Percentiles rank a stretch among this genome's conserved stretches.
phyloP scores from a whole-genome alignment of 1,284 basidiomycete species.

The Melanopsichium pennsylvanicum region DNA sequence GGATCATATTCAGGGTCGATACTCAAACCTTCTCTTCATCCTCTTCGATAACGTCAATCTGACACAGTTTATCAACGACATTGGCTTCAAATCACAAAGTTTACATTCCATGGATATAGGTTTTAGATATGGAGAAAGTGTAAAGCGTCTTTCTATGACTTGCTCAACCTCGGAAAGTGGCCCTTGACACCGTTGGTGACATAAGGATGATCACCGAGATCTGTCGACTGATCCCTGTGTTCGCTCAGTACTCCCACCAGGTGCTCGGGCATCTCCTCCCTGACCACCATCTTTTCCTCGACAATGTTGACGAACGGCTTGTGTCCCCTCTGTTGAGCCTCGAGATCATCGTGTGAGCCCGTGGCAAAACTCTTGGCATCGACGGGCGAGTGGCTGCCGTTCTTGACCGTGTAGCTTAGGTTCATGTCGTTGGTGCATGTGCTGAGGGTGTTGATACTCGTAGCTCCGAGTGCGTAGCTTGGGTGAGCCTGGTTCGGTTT shows the following conservation, averaged over 20 bases:
- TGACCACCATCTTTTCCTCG: slow-evolving; percentile 21
- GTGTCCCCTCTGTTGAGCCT: slow-evolving; percentile 3
- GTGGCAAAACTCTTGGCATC: slow-evolving; percentile 27
- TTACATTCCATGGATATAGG: too few relatives aligned
- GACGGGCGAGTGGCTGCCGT: slow-evolving; percentile 6
- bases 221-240: background rate
- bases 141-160: slow-evolving; percentile 9
- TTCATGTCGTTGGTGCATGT: slow-evolving; percentile 1
- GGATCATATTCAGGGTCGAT: too few relatives aligned
- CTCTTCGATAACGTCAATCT: too few relatives aligned
- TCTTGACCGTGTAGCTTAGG: slow-evolving; percentile 14
- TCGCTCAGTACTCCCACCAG: slow-evolving; percentile 10
- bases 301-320: slow-evolving; percentile 14
- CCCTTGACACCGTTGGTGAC: slow-evolving; percentile 2
- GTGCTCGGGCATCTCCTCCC: slow-evolving; percentile 42
- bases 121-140: too few relatives aligned
- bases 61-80: too few relatives aligned
- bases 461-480: slow-evolving; percentile 3
- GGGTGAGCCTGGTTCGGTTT: slow-evolving; percentile 7
- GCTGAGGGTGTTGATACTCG: slow-evolving; percentile 1
- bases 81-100: too few relatives aligned
- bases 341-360: slow-evolving; percentile 20
- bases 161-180: slow-evolving; percentile 27
- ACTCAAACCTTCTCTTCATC: too few relatives aligned
- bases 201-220: slow-evolving; percentile 1